Evolutionary conservation across 2,329 filamentous ascomycete species (phyloP).

Genomic region (Penicillium sp.): DNA sequence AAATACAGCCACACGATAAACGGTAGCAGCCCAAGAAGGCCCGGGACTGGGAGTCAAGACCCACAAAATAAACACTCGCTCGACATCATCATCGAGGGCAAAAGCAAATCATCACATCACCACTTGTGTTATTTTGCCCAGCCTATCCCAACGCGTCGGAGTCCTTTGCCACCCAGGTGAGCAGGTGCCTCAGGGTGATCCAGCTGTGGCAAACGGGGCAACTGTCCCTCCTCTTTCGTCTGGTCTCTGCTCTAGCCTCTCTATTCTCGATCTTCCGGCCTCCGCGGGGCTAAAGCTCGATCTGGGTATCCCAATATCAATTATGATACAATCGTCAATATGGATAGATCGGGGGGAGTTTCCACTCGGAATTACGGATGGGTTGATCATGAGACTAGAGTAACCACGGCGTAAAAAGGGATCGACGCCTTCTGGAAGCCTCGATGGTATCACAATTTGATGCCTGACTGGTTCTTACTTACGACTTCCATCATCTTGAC

Average conservation of each 20-base stretch:
- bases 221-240: neutral
- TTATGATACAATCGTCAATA: neutral
- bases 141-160: neutral
- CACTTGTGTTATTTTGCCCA: neutral
- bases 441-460: neutral
- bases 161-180: constrained; percentile 7
- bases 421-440: constrained; percentile 7
- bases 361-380: neutral
- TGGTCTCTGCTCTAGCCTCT: neutral
- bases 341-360: neutral
- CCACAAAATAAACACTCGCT: constrained; percentile 28
- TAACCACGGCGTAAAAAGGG: neutral
- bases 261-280: neutral
- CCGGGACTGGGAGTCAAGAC: constrained; percentile 2
- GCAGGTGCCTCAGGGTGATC: too few relatives aligned
- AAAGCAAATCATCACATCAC: constrained; percentile 6
- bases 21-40: neutral
- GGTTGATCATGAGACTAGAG: neutral
- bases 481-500: neutral
- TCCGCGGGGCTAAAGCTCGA: neutral
- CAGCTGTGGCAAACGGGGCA: constrained; percentile 8
- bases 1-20: too few relatives aligned
- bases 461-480: neutral
- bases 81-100: constrained; percentile 23
- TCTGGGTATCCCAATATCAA: neutral